Base-by-base conservation (phyloP, 768 basidiomycete genomes). In the Coprinopsis sp. region DNA sequence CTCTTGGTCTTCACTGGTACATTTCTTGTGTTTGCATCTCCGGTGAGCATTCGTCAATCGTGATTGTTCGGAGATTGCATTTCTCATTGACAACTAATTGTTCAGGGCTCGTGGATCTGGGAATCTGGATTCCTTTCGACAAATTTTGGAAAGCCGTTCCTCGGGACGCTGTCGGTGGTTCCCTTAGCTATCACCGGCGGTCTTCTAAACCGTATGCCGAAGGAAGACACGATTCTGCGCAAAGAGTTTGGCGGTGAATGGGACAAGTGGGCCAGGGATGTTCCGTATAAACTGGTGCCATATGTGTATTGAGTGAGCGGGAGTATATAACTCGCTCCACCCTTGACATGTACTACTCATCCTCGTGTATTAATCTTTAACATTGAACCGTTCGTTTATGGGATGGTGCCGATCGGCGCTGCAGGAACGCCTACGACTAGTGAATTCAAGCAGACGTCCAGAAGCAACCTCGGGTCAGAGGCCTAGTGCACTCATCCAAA, bases 271-370 rank as follows among this genome's bases (percentile, higher is more conserved):
- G 70, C 69, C 6, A 49, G 49, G 36, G 59, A 50, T 30, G 78
- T 80, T 10, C 73, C 66, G 7, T 77, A 72, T 45, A 76, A 58
- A 44, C 59, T 81, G 24, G 52, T 80, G 37, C 78, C 78, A 18
- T 65, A 71, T 24, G 30, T 79, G 12, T 72, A 71, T 55, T 79
- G 28, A 25, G 19, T 22, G 8, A 8, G 10, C n/a, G 36, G 10
- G 6, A 8, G 18, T 37, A 37, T 7, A 18, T 13, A 37, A 37
- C n/a, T 13, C 14, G 36, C n/a, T 10, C 21, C 7, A n/a, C n/a
- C n/a, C n/a, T n/a, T n/a, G n/a, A n/a, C n/a, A n/a, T n/a, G n/a
- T n/a, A n/a, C n/a, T n/a, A n/a, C n/a, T n/a, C n/a, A n/a, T n/a
- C n/a, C n/a, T n/a, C n/a, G n/a, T n/a, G n/a, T n/a, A n/a, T n/a